These are phyloP conservation scores for Brassica hybrid DNA, from an alignment of 441 rosid species.

Conservation along the genomic window DNA sequence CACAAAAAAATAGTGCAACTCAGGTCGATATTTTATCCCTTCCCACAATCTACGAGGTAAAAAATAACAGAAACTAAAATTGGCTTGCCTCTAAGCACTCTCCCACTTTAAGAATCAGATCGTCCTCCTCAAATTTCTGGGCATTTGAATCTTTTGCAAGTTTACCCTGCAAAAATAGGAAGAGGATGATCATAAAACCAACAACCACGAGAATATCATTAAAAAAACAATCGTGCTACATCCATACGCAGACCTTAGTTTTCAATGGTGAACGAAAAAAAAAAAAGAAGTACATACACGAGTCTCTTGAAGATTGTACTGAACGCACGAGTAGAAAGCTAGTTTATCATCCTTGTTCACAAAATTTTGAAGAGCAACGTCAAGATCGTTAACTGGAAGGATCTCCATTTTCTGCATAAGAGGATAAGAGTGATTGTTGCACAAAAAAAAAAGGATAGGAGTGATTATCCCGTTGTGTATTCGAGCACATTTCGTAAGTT, in stretches of 20 bases:
- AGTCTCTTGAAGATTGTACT: conserved; percentile 92
- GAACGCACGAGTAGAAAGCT: conserved; percentile 90
- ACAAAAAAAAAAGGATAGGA: background rate
- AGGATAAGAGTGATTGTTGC: conserved; percentile 10
- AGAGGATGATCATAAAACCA: conserved; percentile 30
- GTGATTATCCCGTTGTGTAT: conserved; percentile 25
- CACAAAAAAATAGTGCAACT: conserved; percentile 29
- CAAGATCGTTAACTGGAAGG: conserved; percentile 86
- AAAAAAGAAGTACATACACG: conserved; percentile 60
- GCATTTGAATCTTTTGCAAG: conserved; percentile 80
- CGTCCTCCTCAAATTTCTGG: conserved; percentile 71
- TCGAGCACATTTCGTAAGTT: conserved; percentile 19
- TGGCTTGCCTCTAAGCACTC: conserved; percentile 92
- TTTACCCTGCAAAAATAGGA: conserved; percentile 63
- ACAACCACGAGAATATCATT: conserved; percentile 20
- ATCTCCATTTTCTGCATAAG: conserved; percentile 95
- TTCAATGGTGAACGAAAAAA: background rate
- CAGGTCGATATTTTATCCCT: conserved; percentile 21
- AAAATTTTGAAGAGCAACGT: conserved; percentile 50
- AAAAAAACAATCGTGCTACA: conserved; percentile 14
- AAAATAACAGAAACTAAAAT: conserved; percentile 29
- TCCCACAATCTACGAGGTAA: conserved; percentile 8
- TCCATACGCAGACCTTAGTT: conserved; percentile 12
- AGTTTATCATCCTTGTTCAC: conserved; percentile 96
- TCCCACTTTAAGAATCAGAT: conserved; percentile 89